phyloP scores from a whole-genome alignment of 352 stramenopile genomes.

The Globisporangium nodosum region DNA sequence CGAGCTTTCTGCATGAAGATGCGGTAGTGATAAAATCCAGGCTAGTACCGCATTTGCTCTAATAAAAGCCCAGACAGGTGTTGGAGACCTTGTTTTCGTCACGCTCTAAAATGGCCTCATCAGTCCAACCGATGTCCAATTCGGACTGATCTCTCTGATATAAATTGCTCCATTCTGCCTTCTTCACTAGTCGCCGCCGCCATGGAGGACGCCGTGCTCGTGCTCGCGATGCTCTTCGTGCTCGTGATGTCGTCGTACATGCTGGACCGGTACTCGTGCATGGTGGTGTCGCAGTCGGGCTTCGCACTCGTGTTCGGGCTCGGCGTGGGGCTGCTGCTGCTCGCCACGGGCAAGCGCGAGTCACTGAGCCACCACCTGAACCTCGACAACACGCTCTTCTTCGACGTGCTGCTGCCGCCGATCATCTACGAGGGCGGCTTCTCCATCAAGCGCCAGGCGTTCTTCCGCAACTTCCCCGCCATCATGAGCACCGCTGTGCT shows the following conservation, averaged over 20 bases:
- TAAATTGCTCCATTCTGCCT: neutral
- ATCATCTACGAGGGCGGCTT: conserved; percentile 88
- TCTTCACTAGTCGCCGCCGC: conserved; percentile 3
- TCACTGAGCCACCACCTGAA: conserved; percentile 75
- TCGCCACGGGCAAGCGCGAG: conserved; percentile 57
- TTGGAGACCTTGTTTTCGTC: neutral
- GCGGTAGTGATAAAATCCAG: neutral
- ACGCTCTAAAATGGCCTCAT: neutral
- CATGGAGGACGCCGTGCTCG: conserved; percentile 80
- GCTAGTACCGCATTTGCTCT: neutral
- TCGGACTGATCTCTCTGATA: neutral
- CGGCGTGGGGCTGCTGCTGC: conserved; percentile 60
- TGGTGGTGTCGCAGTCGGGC: conserved; percentile 82
- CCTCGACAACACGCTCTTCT: conserved; percentile 86
- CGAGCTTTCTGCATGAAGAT: too few species aligned
- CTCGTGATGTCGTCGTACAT: conserved; percentile 87
- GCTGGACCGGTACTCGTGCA: conserved; percentile 79
- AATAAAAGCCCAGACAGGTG: neutral
- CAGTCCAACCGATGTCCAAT: neutral
- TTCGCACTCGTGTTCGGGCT: conserved; percentile 82
- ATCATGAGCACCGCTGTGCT: conserved; percentile 84
- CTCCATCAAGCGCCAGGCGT: conserved; percentile 78
- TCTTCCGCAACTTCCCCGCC: conserved; percentile 83
- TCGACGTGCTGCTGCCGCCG: conserved; percentile 77
- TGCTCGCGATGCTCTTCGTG: conserved; percentile 84